phyloP scores from a whole-genome alignment of 768 basidiomycete species.

The Suillus subluteus region DNA sequence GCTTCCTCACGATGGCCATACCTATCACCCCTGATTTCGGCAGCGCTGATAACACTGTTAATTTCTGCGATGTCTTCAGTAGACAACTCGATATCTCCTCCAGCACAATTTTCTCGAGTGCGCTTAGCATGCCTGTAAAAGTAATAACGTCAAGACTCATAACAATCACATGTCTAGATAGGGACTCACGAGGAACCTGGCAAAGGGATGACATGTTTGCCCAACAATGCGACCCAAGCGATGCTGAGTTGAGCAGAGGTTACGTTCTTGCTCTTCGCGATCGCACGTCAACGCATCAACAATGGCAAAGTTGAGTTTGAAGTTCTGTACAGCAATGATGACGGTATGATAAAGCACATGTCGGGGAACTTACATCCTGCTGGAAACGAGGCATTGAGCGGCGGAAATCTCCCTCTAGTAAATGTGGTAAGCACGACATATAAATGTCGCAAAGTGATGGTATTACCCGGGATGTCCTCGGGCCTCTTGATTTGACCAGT shows the following conservation, averaged over 20 bases:
- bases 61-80: constrained; percentile 45
- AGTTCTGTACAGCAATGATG: constrained; percentile 27
- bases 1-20: constrained; percentile 29
- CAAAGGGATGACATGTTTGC: constrained; percentile 50
- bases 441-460: no score
- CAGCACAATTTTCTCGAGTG: constrained; percentile 50
- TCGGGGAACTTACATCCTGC: constrained; percentile 38
- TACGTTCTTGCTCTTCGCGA: constrained; percentile 47
- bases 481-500: constrained; percentile 50
- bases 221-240: constrained; percentile 46
- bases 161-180: neutral
- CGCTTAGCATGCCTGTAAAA: constrained; percentile 36
- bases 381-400: constrained; percentile 45
- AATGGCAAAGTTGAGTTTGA: constrained; percentile 47
- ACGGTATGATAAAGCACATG: constrained; percentile 5
- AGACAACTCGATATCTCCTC: constrained; percentile 45
- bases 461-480: constrained; percentile 38
- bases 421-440: neutral
- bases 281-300: constrained; percentile 43
- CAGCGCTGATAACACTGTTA: constrained; percentile 37
- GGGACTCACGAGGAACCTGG: constrained; percentile 49
- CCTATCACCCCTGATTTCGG: constrained; percentile 43
- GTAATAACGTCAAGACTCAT: constrained; percentile 4
- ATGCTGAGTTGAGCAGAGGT: constrained; percentile 48
- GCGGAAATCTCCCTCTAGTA: constrained; percentile 45